Conservation (phyloP, 345 rosid genomes). For the Lumnitzera littorea region DNA sequence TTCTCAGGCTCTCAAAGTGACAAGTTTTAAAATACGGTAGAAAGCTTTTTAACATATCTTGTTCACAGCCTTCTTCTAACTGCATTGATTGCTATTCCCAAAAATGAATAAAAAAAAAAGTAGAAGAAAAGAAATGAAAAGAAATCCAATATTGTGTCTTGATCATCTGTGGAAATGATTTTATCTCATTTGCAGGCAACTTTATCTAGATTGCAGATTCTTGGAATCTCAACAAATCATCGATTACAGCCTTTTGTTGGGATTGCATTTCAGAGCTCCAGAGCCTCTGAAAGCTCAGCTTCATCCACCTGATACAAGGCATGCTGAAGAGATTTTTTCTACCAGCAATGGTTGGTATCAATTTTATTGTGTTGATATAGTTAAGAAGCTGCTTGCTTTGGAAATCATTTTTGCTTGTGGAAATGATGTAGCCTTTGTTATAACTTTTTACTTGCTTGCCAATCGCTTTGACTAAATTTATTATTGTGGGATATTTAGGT, state of each 20-base stretch:
- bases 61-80: too few species aligned
- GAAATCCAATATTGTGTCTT: not conserved
- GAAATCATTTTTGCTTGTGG: too few species aligned
- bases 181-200: slow-evolving; percentile 47
- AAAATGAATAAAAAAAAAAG: too few species aligned
- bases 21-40: too few species aligned
- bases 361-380: not conserved
- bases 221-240: slow-evolving; percentile 77
- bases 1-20: too few species aligned
- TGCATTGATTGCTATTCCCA: too few species aligned
- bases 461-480: too few species aligned
- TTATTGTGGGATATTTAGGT: too few species aligned
- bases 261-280: slow-evolving; percentile 84
- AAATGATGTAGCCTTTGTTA: too few species aligned
- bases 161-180: slow-evolving; percentile 1
- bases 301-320: slow-evolving; percentile 39
- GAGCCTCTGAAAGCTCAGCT: slow-evolving; percentile 54
- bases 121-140: not conserved
- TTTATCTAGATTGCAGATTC: slow-evolving; percentile 58
- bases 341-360: slow-evolving; percentile 39
- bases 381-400: too few species aligned
- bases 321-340: slow-evolving; percentile 29
- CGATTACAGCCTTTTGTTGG: slow-evolving; percentile 83
- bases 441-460: too few species aligned
- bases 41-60: too few species aligned